Conservation (phyloP, 495 filamentous ascomycete genomes). For the Podospora pseudopauciseta region DNA sequence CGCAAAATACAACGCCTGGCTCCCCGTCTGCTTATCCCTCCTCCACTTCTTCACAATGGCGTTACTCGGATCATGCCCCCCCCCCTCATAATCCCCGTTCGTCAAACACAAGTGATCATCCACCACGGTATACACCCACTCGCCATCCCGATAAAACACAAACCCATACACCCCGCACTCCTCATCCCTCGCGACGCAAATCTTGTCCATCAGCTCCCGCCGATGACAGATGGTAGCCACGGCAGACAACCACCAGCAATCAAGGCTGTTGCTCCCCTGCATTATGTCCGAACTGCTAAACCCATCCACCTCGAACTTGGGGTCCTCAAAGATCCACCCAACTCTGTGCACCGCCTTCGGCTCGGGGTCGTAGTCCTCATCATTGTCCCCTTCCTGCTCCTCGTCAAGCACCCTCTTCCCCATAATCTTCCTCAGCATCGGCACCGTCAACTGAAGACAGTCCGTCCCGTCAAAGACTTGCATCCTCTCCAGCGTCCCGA, state of each 20-base stretch:
- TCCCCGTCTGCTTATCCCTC: constrained; percentile 66
- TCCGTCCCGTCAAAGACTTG: background rate
- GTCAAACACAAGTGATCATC: constrained; percentile 75
- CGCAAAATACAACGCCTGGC: constrained; percentile 80
- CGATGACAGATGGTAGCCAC: constrained; percentile 81
- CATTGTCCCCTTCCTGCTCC: background rate
- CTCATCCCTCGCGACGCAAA: constrained; percentile 81
- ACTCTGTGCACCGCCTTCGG: constrained; percentile 64
- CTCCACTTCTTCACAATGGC: constrained; percentile 62
- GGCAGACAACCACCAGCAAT: constrained; percentile 91
- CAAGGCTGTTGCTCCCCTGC: constrained; percentile 67
- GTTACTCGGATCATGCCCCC: constrained; percentile 31
- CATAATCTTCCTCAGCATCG: background rate
- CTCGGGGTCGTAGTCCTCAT: constrained; percentile 44
- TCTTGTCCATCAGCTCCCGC: constrained; percentile 67
- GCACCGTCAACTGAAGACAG: background rate
- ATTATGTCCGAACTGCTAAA: constrained; percentile 79
- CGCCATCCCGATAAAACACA: constrained; percentile 88
- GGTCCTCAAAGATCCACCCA: constrained; percentile 37
- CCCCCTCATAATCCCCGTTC: constrained; percentile 68
- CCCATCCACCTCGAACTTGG: constrained; percentile 45
- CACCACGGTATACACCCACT: constrained; percentile 86
- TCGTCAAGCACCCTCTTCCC: background rate
- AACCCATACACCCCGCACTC: constrained; percentile 89
- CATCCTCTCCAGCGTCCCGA: background rate